phyloP scores from a whole-genome alignment of 306 rosid genomes.

The Argentina anserina region DNA sequence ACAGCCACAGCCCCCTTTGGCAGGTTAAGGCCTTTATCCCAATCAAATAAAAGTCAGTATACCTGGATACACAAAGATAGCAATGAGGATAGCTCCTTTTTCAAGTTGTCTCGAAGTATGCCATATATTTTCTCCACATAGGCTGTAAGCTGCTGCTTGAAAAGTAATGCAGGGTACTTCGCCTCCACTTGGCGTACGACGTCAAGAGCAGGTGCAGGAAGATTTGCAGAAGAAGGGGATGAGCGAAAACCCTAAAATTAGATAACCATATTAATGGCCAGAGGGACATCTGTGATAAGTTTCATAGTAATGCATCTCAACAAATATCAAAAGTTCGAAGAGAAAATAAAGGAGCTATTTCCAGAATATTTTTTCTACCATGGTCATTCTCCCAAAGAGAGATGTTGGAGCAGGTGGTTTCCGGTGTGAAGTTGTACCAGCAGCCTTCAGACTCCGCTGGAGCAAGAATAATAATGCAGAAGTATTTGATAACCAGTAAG shows the following conservation, averaged over 20 bases:
- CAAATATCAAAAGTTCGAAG: not conserved
- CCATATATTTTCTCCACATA: constrained; percentile 98
- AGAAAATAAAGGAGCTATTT: not conserved
- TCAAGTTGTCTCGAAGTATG: constrained; percentile 93
- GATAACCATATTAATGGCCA: constrained; percentile 20
- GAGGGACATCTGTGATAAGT: not conserved
- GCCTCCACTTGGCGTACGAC: constrained; percentile 91
- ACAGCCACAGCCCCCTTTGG: constrained; percentile 13
- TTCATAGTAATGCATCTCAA: not conserved
- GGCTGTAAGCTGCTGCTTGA: constrained; percentile 99
- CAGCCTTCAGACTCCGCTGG: constrained; percentile 79
- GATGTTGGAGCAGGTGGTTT: constrained; percentile 88
- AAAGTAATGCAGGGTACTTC: constrained; percentile 95
- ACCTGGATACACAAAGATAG: constrained; percentile 94
- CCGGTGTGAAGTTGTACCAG: constrained; percentile 58
- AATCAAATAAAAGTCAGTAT: constrained; percentile 18
- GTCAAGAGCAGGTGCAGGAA: constrained; percentile 57
- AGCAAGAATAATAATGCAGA: constrained; percentile 87
- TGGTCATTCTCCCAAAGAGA: constrained; percentile 95
- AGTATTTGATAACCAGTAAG: constrained; percentile 95
- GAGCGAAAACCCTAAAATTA: constrained; percentile 87
- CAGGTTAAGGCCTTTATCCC: constrained; percentile 7
- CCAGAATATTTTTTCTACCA: constrained; percentile 46
- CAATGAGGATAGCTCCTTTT: constrained; percentile 75
- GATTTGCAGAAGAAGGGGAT: constrained; percentile 83